A percentile compares a stretch with the other conserved stretches of the same genome.
phyloP scores from a whole-genome alignment of 768 basidiomycete genomes.

The Pulveroboletus sp. region DNA sequence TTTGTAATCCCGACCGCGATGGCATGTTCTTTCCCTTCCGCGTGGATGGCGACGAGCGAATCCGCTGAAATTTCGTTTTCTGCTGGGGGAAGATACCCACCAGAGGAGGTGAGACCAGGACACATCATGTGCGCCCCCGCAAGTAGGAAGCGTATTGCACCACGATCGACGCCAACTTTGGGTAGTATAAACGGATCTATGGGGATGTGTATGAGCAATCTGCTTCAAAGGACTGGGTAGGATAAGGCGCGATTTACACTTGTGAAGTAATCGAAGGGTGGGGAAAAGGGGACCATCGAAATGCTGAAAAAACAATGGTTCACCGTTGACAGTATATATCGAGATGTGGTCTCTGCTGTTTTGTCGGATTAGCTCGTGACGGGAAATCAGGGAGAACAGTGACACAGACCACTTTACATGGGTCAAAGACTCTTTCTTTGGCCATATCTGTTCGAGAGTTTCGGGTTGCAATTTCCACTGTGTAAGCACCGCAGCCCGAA shows the following conservation, averaged over 20 bases:
- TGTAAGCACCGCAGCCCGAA: constrained; percentile 72
- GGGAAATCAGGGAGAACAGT: constrained; percentile 9
- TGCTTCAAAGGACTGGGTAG: neutral
- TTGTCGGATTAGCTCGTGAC: constrained; percentile 18
- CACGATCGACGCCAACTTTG: constrained; percentile 86
- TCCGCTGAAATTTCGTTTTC: constrained; percentile 63
- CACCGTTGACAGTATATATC: constrained; percentile 82
- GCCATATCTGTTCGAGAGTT: constrained; percentile 89
- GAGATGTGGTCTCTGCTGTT: constrained; percentile 92
- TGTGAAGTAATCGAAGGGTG: constrained; percentile 84
- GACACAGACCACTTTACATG: constrained; percentile 79
- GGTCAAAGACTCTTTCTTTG: constrained; percentile 94
- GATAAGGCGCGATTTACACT: constrained; percentile 55
- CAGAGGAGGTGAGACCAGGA: constrained; percentile 90
- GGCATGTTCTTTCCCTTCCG: constrained; percentile 94
- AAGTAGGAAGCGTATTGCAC: constrained; percentile 95
- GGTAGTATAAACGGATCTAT: constrained; percentile 90
- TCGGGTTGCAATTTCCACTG: constrained; percentile 83
- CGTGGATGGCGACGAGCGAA: constrained; percentile 83
- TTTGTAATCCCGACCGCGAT: constrained; percentile 83
- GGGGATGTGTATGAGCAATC: neutral
- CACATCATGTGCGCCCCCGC: constrained; percentile 96
- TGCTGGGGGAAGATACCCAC: constrained; percentile 79
- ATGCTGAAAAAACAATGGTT: constrained; percentile 93
- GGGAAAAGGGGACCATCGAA: constrained; percentile 93